Conservation (phyloP, 1,284 basidiomycete genomes). For the Leccinum pachyderme region DNA sequence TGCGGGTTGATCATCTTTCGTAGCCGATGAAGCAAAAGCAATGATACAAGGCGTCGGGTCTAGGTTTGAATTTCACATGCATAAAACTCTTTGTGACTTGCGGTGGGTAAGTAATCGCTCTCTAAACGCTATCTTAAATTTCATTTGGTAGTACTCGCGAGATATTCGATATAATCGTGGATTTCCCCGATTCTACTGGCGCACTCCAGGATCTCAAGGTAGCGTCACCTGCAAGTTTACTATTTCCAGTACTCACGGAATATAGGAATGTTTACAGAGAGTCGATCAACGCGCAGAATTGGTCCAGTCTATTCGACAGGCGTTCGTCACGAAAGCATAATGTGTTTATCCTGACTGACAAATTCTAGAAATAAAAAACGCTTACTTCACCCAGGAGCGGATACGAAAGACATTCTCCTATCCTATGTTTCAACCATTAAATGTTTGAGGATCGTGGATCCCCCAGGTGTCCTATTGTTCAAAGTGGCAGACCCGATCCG, state of each 20-base stretch:
- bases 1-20: slow-evolving; percentile 22
- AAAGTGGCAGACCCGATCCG: slow-evolving; percentile 91
- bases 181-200: slow-evolving; percentile 84
- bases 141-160: slow-evolving; percentile 66
- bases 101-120: slow-evolving; percentile 50
- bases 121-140: not conserved
- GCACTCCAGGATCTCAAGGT: slow-evolving; percentile 90
- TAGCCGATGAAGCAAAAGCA: slow-evolving; percentile 66
- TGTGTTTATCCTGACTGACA: slow-evolving; percentile 6
- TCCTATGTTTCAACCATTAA: slow-evolving; percentile 97
- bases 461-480: slow-evolving; percentile 87
- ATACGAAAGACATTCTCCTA: slow-evolving; percentile 87
- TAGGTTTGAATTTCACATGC: slow-evolving; percentile 88
- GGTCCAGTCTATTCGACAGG: slow-evolving; percentile 66
- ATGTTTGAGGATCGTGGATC: slow-evolving; percentile 87
- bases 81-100: slow-evolving; percentile 83
- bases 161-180: slow-evolving; percentile 94
- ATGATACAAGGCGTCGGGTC: slow-evolving; percentile 82
- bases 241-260: not conserved
- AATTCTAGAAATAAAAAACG: slow-evolving; percentile 73
- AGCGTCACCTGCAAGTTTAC: slow-evolving; percentile 2
- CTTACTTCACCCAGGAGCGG: slow-evolving; percentile 93
- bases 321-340: slow-evolving; percentile 44
- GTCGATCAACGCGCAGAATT: slow-evolving; percentile 76
- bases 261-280: slow-evolving; percentile 71